Evolutionary conservation across 768 basidiomycete species (phyloP).

Genomic region (Rhodotorula taiwanensis): DNA sequence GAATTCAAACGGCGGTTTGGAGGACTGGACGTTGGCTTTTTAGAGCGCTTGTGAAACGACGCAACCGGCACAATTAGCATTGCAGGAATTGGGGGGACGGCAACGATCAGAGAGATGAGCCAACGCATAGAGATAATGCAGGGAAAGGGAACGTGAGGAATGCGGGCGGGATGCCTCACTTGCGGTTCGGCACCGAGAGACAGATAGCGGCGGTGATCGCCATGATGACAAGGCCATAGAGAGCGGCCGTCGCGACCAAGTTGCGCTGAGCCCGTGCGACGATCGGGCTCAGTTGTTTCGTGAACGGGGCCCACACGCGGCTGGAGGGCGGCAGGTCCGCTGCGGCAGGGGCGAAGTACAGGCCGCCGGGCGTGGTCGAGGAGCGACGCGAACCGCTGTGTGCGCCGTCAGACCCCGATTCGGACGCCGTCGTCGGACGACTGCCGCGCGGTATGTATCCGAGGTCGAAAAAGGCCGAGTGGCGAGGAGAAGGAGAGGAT

Average conservation of each 20-base stretch:
- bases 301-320: constrained; percentile 19
- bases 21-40: constrained; percentile 43
- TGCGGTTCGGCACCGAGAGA: constrained; percentile 14
- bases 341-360: constrained; percentile 29
- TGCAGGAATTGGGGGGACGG: too few relatives aligned
- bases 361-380: constrained; percentile 22
- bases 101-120: too few relatives aligned
- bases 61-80: too few relatives aligned
- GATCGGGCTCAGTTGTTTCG: constrained; percentile 10
- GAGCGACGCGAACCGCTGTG: constrained; percentile 7
- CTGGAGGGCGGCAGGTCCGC: constrained; percentile 9
- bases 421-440: constrained; percentile 2
- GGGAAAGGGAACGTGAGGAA: background rate
- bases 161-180: background rate
- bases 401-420: background rate
- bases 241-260: constrained; percentile 18
- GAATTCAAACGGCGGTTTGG: constrained; percentile 40
- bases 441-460: constrained; percentile 23
- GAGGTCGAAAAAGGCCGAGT: constrained; percentile 20
- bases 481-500: background rate
- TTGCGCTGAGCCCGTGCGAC: constrained; percentile 19
- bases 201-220: constrained; percentile 20
- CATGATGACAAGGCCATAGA: constrained; percentile 10
- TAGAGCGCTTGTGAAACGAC: constrained; percentile 39
- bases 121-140: background rate